Percentiles rank a stretch among this genome's conserved stretches.
phyloP scores from a whole-genome alignment of 805 yeast species.

The Lachancea waltii region DNA sequence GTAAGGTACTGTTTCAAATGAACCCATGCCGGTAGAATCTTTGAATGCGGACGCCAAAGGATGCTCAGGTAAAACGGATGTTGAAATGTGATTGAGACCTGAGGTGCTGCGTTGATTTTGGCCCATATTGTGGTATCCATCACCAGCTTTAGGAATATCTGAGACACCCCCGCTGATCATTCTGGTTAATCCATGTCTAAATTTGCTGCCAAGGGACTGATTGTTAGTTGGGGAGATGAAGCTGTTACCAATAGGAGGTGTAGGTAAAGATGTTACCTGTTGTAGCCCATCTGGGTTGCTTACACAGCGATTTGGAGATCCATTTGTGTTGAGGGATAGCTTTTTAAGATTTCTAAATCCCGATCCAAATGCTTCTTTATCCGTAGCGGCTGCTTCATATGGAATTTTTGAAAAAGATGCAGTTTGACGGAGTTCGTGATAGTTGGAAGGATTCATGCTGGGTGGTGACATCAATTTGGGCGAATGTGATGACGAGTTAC shows the following conservation, averaged over 20 bases:
- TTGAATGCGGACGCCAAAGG: neutral
- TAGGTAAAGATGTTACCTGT: neutral
- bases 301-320: slow-evolving; percentile 1
- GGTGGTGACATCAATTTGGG: neutral
- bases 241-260: slow-evolving; percentile 1
- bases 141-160: neutral
- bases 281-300: slow-evolving; percentile 6
- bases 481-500: neutral
- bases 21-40: neutral
- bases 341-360: slow-evolving; percentile 1
- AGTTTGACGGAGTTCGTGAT: slow-evolving; percentile 6
- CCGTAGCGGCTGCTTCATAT: slow-evolving; percentile 1
- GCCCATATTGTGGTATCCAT: neutral
- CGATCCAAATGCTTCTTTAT: neutral
- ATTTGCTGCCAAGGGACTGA: slow-evolving; percentile 25
- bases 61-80: neutral
- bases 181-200: slow-evolving; percentile 25
- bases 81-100: neutral
- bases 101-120: neutral
- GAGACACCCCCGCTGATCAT: slow-evolving; percentile 18
- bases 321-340: slow-evolving; percentile 1
- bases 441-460: neutral
- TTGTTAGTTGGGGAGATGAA: neutral
- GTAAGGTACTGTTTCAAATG: neutral
- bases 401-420: slow-evolving; percentile 8